Conservation (phyloP, 805 yeast genomes). For the Starmerella powellii region DNA sequence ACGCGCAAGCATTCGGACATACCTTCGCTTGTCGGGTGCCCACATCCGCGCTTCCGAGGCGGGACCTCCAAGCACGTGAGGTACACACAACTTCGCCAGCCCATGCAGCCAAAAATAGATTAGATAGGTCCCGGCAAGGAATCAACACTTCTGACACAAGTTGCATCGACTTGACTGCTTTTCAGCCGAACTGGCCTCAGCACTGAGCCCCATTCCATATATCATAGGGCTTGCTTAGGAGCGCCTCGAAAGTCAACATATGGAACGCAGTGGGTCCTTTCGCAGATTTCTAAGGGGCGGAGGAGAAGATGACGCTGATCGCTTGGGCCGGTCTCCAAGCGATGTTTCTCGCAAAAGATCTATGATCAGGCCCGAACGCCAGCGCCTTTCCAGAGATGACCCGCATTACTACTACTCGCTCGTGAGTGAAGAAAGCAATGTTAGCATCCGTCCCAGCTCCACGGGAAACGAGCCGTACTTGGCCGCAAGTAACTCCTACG, state of each 20-base stretch:
- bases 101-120: neutral
- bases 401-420: slow-evolving; percentile 59
- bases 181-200: too few relatives aligned
- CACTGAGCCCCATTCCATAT: too few relatives aligned
- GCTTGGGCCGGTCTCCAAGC: slow-evolving; percentile 8
- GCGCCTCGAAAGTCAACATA: too few relatives aligned
- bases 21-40: too few relatives aligned
- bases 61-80: too few relatives aligned
- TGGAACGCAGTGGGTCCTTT: slow-evolving; percentile 21
- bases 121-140: neutral
- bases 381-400: slow-evolving; percentile 49
- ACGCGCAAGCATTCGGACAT: too few relatives aligned
- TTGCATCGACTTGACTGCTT: too few relatives aligned
- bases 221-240: too few relatives aligned
- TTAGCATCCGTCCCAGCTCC: slow-evolving; percentile 54
- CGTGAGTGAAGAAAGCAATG: slow-evolving; percentile 20
- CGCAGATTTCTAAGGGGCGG: slow-evolving; percentile 4
- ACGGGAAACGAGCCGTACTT: slow-evolving; percentile 53
- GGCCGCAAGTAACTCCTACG: slow-evolving; percentile 7
- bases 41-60: too few relatives aligned
- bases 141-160: neutral
- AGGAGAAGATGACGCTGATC: slow-evolving; percentile 6
- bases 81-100: too few relatives aligned
- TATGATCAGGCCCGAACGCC: slow-evolving; percentile 75
- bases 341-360: slow-evolving; percentile 43